Base-by-base conservation (phyloP, 805 yeast species). In the Yarrowia keelungensis region DNA sequence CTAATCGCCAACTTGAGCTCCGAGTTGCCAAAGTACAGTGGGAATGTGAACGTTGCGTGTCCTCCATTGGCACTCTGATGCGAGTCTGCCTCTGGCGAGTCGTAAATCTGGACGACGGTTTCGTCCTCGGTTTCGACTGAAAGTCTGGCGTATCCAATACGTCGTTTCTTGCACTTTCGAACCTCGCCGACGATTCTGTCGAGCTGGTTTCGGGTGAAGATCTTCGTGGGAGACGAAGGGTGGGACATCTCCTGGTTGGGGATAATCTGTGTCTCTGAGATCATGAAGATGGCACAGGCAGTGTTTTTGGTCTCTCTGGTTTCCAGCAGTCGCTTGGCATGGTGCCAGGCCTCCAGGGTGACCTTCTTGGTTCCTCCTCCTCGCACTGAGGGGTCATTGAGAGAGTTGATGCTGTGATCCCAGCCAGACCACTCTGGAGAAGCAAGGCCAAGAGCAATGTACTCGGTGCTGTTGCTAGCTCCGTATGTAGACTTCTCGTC, bases 241-340 rank as follows among this genome's bases (percentile, higher is more conserved):
- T 59, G 51, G 8, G 65, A 59, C 65, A 59, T 59, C 32, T 59
- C 65, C 22, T 59, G 51, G 42, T 59, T 59, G 42, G 51, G 65
- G 16, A 22, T 14, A 15, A 59, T 32, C 16, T 15, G 51, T 43
- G 51, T 45, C 42, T 59, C 65, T 3, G 65, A 32, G 19, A 59
- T 45, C 65, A 59, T 59, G 51, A 59, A 59, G 35, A 59, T 59
- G 35, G 65, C 51, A 32, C 51, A 59, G 35, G 65, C 11, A 5
- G 51, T 4, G 65, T 45, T 59, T 35, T 59, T 59, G 35, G 65
- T 45, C 45, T 43, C 51, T 12, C 65, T 11, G 5, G 42, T 35
- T 16, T 43, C 65, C 32, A 59, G 42, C 3, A 59, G 65, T 2
- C 65, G 50, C 12, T 45, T 43, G 14, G 65, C 15, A 15, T 59